These are phyloP conservation scores for Proliferodiscus dingleyae DNA, from an alignment of 2,329 filamentous ascomycete species.

Conservation along the genomic window DNA sequence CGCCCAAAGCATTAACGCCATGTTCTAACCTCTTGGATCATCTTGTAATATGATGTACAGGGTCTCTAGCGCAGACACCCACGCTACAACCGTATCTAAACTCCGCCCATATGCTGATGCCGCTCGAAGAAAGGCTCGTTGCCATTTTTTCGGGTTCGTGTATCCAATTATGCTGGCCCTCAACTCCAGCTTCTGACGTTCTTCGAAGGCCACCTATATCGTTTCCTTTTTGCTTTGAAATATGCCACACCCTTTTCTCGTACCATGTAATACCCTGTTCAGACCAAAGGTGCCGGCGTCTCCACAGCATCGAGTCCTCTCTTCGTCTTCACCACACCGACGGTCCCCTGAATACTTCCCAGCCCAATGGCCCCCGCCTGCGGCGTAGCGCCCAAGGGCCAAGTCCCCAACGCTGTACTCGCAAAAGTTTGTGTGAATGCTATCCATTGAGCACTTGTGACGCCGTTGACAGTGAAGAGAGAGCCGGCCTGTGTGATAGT, in stretches of 20 bases:
- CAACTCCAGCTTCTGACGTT: not conserved
- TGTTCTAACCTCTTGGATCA: not conserved
- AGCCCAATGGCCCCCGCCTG: constrained; percentile 24
- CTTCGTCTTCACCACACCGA: constrained; percentile 11
- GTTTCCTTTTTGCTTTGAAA: no score
- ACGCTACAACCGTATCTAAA: not conserved
- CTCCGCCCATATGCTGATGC: not conserved
- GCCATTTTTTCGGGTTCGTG: not conserved
- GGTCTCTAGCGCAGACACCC: not conserved
- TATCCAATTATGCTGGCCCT: not conserved
- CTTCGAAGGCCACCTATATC: no score
- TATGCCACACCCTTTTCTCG: no score
- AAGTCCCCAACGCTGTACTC: constrained; percentile 26
- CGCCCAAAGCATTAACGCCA: no score
- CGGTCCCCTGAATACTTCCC: constrained; percentile 18
- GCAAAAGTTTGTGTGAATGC: constrained; percentile 29
- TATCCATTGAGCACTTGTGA: constrained; percentile 15
- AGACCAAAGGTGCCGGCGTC: constrained; percentile 3
- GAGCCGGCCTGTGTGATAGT: constrained; percentile 13
- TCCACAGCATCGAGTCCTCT: constrained; percentile 5
- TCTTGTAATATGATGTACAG: not conserved
- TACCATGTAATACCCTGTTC: no score
- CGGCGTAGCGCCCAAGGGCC: constrained; percentile 25
- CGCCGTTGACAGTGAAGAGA: constrained; percentile 17
- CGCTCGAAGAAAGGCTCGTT: not conserved